phyloP scores from a whole-genome alignment of 2,329 filamentous ascomycete species.

The Fusarium zealandicum region DNA sequence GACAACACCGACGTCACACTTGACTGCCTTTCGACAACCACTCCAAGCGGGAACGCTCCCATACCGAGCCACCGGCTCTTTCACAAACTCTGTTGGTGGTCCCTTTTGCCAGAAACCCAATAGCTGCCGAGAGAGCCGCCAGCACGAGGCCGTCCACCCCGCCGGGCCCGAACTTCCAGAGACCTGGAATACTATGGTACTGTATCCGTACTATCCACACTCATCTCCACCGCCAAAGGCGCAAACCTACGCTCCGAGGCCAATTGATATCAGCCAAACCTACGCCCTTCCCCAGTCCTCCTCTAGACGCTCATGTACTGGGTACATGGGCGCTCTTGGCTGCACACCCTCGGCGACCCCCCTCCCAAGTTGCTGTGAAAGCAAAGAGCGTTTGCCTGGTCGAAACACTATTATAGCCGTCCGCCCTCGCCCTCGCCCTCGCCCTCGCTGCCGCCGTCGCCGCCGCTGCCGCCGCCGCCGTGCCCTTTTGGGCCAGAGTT shows the following conservation, averaged over 20 bases:
- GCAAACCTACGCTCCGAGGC: constrained; percentile 17
- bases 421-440: constrained; percentile 6
- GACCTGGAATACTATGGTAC: constrained; percentile 20
- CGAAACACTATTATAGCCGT: constrained; percentile 20
- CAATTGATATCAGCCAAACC: constrained; percentile 2
- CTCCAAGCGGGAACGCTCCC: constrained; percentile 8
- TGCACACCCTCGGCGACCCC: constrained; percentile 22
- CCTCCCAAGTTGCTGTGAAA: constrained; percentile 7
- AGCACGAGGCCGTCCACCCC: constrained; percentile 25
- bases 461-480: constrained; percentile 10
- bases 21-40: constrained; percentile 9
- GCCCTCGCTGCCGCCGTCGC: no score
- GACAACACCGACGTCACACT: constrained; percentile 6
- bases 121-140: constrained; percentile 9
- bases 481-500: constrained; percentile 9
- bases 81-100: constrained; percentile 31
- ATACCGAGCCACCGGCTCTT: constrained; percentile 33
- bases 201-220: no score
- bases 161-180: constrained; percentile 22
- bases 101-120: constrained; percentile 26
- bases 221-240: constrained; percentile 18
- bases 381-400: constrained; percentile 22
- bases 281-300: constrained; percentile 26
- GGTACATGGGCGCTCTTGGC: constrained; percentile 28
- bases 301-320: constrained; percentile 24